Percentiles rank a stretch among this genome's conserved stretches.
Evolutionary conservation across 129 eudicot species (phyloP).

Genomic region (Helianthus annuus): HanXRQr2.0-SUNRISE NC_035443.2:179371877-179372376

Average conservation of each 20-base stretch:
- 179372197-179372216: constrained; percentile 74
- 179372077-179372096: too few species aligned
- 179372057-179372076: too few species aligned
- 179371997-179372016: too few species aligned
- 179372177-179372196: constrained; percentile 86
- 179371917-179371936: too few species aligned
- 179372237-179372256: constrained; percentile 84
- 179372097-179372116: not conserved
- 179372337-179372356: constrained; percentile 65
- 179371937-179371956: too few species aligned
- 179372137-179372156: too few species aligned
- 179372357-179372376: constrained; percentile 63
- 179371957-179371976: too few species aligned
- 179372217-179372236: constrained; percentile 59
- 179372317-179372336: constrained; percentile 89
- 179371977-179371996: too few species aligned
- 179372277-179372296: constrained; percentile 73
- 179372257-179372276: constrained; percentile 70
- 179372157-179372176: constrained; percentile 42
- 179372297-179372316: constrained; percentile 64
- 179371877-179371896: too few species aligned
- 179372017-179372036: too few species aligned
- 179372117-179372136: not conserved
- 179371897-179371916: too few species aligned
- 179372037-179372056: too few species aligned